Percentiles rank a stretch among this genome's conserved stretches.
Evolutionary conservation across 2,329 filamentous ascomycete species (phyloP).

Genomic region (Capronia epimyces): DNA sequence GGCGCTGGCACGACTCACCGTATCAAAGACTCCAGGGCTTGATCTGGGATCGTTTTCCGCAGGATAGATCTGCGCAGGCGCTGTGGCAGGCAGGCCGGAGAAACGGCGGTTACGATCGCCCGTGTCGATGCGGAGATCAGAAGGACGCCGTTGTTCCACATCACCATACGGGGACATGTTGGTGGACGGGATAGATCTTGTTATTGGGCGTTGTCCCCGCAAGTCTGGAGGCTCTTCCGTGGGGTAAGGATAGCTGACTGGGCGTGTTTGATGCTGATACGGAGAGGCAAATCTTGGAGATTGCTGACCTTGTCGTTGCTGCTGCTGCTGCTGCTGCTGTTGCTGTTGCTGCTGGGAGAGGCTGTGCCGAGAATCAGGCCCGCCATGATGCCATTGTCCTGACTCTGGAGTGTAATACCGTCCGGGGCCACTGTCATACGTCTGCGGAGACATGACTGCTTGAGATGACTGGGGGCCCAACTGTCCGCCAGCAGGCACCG

Average conservation of each 20-base stretch:
- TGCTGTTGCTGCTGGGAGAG: background rate
- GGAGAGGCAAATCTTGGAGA: constrained; percentile 7
- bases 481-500: background rate
- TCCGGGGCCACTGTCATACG: background rate
- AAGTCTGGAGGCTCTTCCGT: constrained; percentile 1
- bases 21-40: background rate
- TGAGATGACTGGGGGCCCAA: constrained; percentile 1
- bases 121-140: constrained; percentile 24
- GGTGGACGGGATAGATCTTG: constrained; percentile 4
- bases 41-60: constrained; percentile 1
- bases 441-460: constrained; percentile 14
- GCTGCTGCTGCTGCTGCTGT: constrained; percentile 4
- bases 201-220: background rate
- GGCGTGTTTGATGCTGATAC: constrained; percentile 5
- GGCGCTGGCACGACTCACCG: background rate
- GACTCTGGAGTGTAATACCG: background rate
- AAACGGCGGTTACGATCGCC: constrained; percentile 1
- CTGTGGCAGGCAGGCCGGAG: constrained; percentile 10
- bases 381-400: background rate
- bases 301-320: no score
- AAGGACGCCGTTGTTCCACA: constrained; percentile 11
- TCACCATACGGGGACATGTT: constrained; percentile 2
- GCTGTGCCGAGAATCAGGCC: background rate
- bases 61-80: constrained; percentile 16
- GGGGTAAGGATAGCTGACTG: constrained; percentile 6